These are phyloP conservation scores for Porpolomopsis calyptriformis DNA, from an alignment of 768 basidiomycete species.

Conservation along the genomic window DNA sequence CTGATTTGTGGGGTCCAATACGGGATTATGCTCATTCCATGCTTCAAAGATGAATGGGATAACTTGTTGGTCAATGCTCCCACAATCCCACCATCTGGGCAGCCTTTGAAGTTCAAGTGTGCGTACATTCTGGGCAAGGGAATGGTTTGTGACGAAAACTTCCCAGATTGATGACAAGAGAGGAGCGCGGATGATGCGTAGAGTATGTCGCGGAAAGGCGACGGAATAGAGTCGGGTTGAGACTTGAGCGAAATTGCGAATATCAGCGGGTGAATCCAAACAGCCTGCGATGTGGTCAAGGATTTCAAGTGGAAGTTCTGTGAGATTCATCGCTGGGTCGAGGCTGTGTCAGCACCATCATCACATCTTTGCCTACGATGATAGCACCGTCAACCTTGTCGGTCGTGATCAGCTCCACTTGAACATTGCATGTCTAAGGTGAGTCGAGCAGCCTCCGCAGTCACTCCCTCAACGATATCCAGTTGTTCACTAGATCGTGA, in stretches of 20 bases:
- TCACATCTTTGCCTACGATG: too few relatives aligned
- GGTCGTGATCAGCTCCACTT: too few relatives aligned
- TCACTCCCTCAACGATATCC: too few relatives aligned
- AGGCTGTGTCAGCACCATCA: too few relatives aligned
- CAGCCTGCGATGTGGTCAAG: background rate
- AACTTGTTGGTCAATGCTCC: background rate
- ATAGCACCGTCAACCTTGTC: too few relatives aligned
- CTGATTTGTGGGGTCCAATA: background rate
- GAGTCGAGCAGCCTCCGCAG: too few relatives aligned
- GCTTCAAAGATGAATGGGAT: background rate
- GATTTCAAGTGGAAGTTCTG: background rate
- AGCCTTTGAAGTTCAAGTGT: background rate
- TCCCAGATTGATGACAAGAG: background rate
- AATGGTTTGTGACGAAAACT: background rate
- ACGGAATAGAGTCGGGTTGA: background rate
- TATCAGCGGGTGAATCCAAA: background rate
- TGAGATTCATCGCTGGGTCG: background rate
- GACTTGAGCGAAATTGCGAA: background rate
- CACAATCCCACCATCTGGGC: background rate
- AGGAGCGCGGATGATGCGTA: background rate
- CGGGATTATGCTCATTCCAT: too few relatives aligned
- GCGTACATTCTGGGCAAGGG: background rate
- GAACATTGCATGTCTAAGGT: too few relatives aligned
- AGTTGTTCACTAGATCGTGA: too few relatives aligned
- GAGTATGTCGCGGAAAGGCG: background rate